Conservation (phyloP, 495 filamentous ascomycete species). For the Aspergillus diversus region DNA sequence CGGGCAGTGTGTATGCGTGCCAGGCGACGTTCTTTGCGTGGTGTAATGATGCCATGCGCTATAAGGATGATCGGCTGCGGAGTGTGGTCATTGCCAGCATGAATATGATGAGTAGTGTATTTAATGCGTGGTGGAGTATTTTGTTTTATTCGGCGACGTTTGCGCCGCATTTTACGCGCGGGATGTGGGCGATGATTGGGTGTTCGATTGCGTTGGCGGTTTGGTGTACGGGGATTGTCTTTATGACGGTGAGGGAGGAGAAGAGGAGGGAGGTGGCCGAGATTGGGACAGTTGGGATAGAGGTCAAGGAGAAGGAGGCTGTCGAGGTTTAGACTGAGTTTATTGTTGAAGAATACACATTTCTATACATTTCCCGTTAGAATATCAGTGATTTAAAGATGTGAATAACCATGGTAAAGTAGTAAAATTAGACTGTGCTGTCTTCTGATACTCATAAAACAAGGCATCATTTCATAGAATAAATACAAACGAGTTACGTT, state of each 20-base stretch:
- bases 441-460: no score
- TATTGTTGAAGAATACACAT: neutral
- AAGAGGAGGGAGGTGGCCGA: neutral
- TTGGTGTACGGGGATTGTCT: neutral
- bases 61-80: constrained; percentile 47
- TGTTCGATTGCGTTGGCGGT: constrained; percentile 51
- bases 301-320: constrained; percentile 8
- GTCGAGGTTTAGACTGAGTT: neutral
- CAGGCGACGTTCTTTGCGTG: constrained; percentile 63
- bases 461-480: neutral
- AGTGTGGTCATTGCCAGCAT: constrained; percentile 57
- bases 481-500: neutral
- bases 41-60: constrained; percentile 60
- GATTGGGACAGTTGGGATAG: neutral
- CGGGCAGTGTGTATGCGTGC: constrained; percentile 57
- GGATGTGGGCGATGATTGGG: constrained; percentile 65
- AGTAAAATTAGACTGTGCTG: no score
- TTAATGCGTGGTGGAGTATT: constrained; percentile 66
- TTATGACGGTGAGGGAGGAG: constrained; percentile 14
- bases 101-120: constrained; percentile 58
- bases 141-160: constrained; percentile 63
- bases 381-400: no score
- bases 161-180: constrained; percentile 62
- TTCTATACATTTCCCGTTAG: neutral
- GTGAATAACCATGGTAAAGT: no score